Base-by-base conservation (phyloP, 2,329 filamentous ascomycete species). In the Beauveria brongniartii region DNA sequence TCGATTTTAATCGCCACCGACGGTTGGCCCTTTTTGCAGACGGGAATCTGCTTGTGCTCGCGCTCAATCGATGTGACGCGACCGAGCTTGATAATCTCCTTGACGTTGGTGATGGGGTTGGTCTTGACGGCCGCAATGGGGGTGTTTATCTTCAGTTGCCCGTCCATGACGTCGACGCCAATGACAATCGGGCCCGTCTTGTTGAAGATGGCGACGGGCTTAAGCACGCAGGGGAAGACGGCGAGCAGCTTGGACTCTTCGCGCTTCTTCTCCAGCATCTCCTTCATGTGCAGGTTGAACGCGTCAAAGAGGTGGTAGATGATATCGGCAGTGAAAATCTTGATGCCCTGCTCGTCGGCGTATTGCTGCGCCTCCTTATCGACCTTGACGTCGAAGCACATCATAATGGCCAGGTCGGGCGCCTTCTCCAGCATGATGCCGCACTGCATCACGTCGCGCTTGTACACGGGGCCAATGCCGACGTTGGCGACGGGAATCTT, bases 361-460 rank as follows among this genome's bases (percentile, higher is more conserved):
- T 97, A 96, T 10, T 84, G 82, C 66, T 89, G 86, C 0, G 94
- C 94, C 72, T 99, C 94, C 75, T 96, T 97, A 78, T 99, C 94
- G 18, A 99, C 91, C 80, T 97, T 97, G 77, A 99, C 94, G 74
- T 99, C 95, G 82, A 99, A 99, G 75, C 94, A 97, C 55, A 99
- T 86, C 94, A 99, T 99, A 72, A 97, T 91, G n/a, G 94, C 94
- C 68, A 88, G 95, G 72, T 99, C 92, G 66, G 91, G 91, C 18
- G 88, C 84, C 79, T 97, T 97, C 77, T 99, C 94, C 70, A 97
- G 75, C 94, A 99, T 99, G 67, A 91, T 89, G 70, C 91, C 92
- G 79, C 91, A 83, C 86, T 87, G 92, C 84, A 97, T 94, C 59
- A 99, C 90, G 75, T 99, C 94, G 69, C 94, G 91, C 81, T 97